phyloP scores from a whole-genome alignment of 2,329 filamentous ascomycete species.

The Ilyonectria sp. region DNA sequence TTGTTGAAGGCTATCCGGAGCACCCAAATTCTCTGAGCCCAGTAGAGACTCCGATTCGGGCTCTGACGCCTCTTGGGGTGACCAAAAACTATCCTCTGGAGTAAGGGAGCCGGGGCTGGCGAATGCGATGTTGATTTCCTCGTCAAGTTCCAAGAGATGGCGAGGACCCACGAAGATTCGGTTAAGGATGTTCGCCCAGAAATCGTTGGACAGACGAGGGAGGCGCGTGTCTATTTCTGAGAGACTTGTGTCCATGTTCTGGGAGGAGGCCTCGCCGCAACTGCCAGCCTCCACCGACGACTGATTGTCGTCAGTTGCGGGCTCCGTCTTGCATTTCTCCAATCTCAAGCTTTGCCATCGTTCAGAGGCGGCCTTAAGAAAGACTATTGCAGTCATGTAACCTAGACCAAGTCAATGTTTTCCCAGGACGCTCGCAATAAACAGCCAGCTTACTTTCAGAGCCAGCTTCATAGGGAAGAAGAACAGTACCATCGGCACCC shows the following conservation, averaged over 20 bases:
- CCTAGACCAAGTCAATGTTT: not conserved
- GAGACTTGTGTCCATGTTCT: not conserved
- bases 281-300: too few relatives aligned
- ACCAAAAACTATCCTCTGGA: not conserved
- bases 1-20: too few relatives aligned
- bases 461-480: not conserved
- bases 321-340: not conserved
- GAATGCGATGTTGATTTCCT: not conserved
- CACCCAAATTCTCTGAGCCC: too few relatives aligned
- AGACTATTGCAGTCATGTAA: not conserved
- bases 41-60: not conserved
- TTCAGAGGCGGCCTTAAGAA: not conserved
- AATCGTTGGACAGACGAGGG: not conserved
- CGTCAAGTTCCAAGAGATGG: not conserved
- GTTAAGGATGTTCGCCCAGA: not conserved
- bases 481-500: not conserved
- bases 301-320: too few relatives aligned
- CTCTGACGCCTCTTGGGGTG: not conserved
- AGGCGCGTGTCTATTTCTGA: not conserved
- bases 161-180: not conserved
- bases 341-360: not conserved
- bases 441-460: not conserved
- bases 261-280: not conserved
- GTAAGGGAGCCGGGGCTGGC: not conserved
- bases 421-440: not conserved